Conservation (phyloP, 805 yeast species). For the Metschnikowia anglica region DNA sequence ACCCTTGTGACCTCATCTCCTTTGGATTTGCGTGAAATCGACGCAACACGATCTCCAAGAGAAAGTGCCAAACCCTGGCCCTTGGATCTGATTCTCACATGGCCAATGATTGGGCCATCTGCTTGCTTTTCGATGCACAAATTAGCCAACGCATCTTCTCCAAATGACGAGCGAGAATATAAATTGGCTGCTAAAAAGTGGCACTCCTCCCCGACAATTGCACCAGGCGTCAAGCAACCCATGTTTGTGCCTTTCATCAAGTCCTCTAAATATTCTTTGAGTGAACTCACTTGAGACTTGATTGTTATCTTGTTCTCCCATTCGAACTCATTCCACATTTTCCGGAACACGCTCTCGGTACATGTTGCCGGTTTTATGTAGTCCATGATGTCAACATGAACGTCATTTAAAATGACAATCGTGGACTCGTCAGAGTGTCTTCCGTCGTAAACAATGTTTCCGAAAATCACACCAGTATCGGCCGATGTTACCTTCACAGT, state of each 20-base stretch:
- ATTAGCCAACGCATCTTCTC: slow-evolving; percentile 97
- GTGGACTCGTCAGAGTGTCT: slow-evolving; percentile 87
- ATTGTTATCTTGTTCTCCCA: slow-evolving; percentile 98
- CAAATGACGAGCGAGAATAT: slow-evolving; percentile 89
- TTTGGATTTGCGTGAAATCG: slow-evolving; percentile 58
- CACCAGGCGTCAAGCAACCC: slow-evolving; percentile 91
- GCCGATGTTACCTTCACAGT: slow-evolving; percentile 95
- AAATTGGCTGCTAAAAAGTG: slow-evolving; percentile 91
- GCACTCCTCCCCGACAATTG: slow-evolving; percentile 85
- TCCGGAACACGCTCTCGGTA: slow-evolving; percentile 84
- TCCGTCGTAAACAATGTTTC: slow-evolving; percentile 95
- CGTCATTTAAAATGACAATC: slow-evolving; percentile 89
- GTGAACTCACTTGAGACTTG: slow-evolving; percentile 60
- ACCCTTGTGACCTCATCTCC: slow-evolving; percentile 17
- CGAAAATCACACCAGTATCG: slow-evolving; percentile 97
- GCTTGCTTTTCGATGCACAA: slow-evolving; percentile 83
- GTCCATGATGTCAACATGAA: slow-evolving; percentile 95
- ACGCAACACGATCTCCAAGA: slow-evolving; percentile 90
- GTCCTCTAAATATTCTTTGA: slow-evolving; percentile 76
- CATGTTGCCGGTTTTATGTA: slow-evolving; percentile 94
- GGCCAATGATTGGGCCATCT: slow-evolving; percentile 81
- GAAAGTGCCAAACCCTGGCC: slow-evolving; percentile 97
- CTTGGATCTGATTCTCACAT: slow-evolving; percentile 93
- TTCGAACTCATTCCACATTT: slow-evolving; percentile 99
- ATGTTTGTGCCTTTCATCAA: slow-evolving; percentile 84